Conservation (phyloP, 192 early-diverging fungal genomes). For the Linnemannia elongata region DNA sequence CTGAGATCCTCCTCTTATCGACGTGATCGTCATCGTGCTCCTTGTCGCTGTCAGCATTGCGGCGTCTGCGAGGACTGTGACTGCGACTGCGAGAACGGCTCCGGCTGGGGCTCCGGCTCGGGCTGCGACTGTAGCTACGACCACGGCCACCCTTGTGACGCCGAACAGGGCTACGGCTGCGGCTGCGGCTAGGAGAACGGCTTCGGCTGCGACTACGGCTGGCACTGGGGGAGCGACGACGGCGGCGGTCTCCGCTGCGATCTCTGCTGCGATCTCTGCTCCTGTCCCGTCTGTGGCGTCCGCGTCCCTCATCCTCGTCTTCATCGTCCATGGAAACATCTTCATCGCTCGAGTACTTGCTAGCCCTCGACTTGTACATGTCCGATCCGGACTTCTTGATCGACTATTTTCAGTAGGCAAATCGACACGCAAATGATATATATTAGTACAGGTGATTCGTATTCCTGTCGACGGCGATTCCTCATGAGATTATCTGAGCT, state of each 20-base stretch:
- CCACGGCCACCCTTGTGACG: slow-evolving; percentile 48
- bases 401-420: slow-evolving; percentile 24
- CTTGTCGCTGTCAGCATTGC: slow-evolving; percentile 41
- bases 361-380: slow-evolving; percentile 48
- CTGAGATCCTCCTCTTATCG: slow-evolving; percentile 9
- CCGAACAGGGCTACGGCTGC: slow-evolving; percentile 23
- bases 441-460: background rate
- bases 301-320: slow-evolving; percentile 61
- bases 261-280: slow-evolving; percentile 44
- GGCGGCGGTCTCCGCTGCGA: slow-evolving; percentile 25
- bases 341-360: slow-evolving; percentile 56
- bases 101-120: slow-evolving; percentile 27
- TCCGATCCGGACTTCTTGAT: slow-evolving; percentile 55
- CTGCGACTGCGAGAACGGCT: slow-evolving; percentile 15
- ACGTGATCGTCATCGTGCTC: slow-evolving; percentile 29
- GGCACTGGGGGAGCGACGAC: slow-evolving; percentile 6
- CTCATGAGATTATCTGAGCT: background rate
- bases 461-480: background rate
- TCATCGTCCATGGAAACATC: slow-evolving; percentile 72
- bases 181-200: slow-evolving; percentile 29
- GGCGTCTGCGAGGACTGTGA: slow-evolving; percentile 13
- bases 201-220: slow-evolving; percentile 39
- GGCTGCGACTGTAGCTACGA: slow-evolving; percentile 39
- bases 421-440: background rate
- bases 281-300: slow-evolving; percentile 52